Base-by-base conservation (phyloP, 257 asterid genomes). In the Perilla frutescens region DNA sequence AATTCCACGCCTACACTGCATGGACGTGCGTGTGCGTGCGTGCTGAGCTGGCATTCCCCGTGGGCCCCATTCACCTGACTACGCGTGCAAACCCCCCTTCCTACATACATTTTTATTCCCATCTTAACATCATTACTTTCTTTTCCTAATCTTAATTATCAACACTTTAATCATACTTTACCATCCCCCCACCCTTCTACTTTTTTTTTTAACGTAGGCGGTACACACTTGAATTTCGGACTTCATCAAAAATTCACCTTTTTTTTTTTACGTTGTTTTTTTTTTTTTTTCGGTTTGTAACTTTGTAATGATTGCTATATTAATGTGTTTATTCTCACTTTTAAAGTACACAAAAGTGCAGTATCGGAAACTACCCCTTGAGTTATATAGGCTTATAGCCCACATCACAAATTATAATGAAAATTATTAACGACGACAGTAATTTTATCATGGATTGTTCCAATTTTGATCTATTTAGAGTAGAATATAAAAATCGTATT, bases 1-100 rank as follows among this genome's bases (percentile, higher is more conserved):
- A 86, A 84, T 84, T 86, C 91, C 91, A 86, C 86, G 89, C 88
- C 80, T 83, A 4, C 37, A 34, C 4, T 34, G 87, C 84, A 74
- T 80, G 84, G 83, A 77, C 75, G 71, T 76, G 82, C 74, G 77
- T 69, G 76, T 76, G 72, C 57, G 82, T 71, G 77, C 64, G 76
- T 76, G 72, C 57, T 62, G 44, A 55, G 60, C 49, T 74, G 67
- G 56, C 49, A 41, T 39, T 37, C 1, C 0, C 8, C 11, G 77
- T 81, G 88, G 85, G 83, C 47, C 82, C 88, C 79, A 2, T 9
- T 4, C 14, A 8, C 74, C 88, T 87, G 87, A 87, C 86, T 64
- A 85, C 87, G 90, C 93, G 89, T 88, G 90, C 93, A 36, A 73
- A 44, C 15, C 76, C 76, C 54, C 11, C 69, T 11, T 29, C 67